These are phyloP conservation scores for Glaciozyma antarctica DNA, from an alignment of 768 basidiomycete genomes.

Conservation along the genomic window DNA sequence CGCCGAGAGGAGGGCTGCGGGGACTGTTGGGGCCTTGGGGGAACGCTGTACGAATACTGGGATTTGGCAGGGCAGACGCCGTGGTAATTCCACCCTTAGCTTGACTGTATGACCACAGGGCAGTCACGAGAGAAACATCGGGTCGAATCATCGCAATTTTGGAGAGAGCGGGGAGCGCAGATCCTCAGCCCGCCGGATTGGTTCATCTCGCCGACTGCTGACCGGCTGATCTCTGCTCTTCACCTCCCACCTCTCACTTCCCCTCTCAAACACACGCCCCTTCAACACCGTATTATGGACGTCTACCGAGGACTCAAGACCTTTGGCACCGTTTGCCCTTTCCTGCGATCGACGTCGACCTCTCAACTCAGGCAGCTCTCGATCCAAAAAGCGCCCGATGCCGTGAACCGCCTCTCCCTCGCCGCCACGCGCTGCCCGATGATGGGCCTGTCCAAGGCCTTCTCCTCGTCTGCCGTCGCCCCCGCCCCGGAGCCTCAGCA, in stretches of 20 bases:
- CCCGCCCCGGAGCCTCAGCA: slow-evolving; percentile 1
- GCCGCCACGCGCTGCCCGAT: slow-evolving; percentile 24
- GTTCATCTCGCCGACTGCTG: neutral
- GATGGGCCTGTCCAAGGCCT: slow-evolving; percentile 18
- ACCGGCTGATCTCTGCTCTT: neutral
- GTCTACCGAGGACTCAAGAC: slow-evolving; percentile 15
- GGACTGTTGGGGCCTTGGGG: no score
- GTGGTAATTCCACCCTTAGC: no score
- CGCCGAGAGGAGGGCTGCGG: no score
- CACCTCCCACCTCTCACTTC: neutral
- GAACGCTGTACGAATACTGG: no score
- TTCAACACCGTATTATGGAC: neutral
- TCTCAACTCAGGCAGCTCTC: slow-evolving; percentile 11
- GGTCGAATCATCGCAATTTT: no score
- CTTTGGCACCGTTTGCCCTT: slow-evolving; percentile 30
- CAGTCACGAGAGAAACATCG: no score
- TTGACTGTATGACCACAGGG: no score
- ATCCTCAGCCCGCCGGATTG: no score
- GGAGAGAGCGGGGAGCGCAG: no score
- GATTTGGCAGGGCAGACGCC: no score
- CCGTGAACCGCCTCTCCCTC: slow-evolving; percentile 16
- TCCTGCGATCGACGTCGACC: slow-evolving; percentile 18
- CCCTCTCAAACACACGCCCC: no score
- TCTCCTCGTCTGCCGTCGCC: slow-evolving; percentile 3
- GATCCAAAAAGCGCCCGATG: slow-evolving; percentile 1